Conservation (phyloP, 1,284 basidiomycete species). For the Inonotus obliquus region DNA sequence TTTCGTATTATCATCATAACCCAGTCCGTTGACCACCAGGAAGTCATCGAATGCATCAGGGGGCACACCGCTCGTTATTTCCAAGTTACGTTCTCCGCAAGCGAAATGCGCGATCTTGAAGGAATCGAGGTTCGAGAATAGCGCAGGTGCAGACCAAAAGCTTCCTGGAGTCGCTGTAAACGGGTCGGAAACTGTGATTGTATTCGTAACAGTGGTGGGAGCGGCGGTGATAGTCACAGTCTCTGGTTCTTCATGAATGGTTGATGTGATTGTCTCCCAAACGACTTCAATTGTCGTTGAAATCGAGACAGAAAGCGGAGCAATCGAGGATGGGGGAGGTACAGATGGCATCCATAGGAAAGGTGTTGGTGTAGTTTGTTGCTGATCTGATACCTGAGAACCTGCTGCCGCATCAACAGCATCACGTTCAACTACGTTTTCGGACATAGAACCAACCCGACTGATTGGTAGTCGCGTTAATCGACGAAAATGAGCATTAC, state of each 20-base stretch:
- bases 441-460: neutral
- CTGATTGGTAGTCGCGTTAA: neutral
- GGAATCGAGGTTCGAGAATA: slow-evolving; percentile 51
- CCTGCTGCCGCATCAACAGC: neutral
- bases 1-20: slow-evolving; percentile 11
- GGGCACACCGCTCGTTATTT: slow-evolving; percentile 42
- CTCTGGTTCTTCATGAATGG: slow-evolving; percentile 30
- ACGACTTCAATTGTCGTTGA: slow-evolving; percentile 1
- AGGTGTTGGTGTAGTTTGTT: neutral
- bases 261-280: slow-evolving; percentile 19
- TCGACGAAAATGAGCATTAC: slow-evolving; percentile 10
- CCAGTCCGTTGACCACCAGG: slow-evolving; percentile 1
- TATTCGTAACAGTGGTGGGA: slow-evolving; percentile 31
- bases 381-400: neutral
- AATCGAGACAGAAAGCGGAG: slow-evolving; percentile 1
- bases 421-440: neutral
- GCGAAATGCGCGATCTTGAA: slow-evolving; percentile 60
- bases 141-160: slow-evolving; percentile 47
- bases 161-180: slow-evolving; percentile 23
- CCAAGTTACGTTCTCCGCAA: slow-evolving; percentile 51
- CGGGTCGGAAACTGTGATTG: slow-evolving; percentile 13
- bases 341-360: slow-evolving; percentile 1
- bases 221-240: slow-evolving; percentile 32
- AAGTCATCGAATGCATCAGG: slow-evolving; percentile 28
- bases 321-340: neutral